Percentiles rank a stretch among this genome's conserved stretches.
Conservation (phyloP, 306 rosid species). For the Erythrophleum fordii region DNA sequence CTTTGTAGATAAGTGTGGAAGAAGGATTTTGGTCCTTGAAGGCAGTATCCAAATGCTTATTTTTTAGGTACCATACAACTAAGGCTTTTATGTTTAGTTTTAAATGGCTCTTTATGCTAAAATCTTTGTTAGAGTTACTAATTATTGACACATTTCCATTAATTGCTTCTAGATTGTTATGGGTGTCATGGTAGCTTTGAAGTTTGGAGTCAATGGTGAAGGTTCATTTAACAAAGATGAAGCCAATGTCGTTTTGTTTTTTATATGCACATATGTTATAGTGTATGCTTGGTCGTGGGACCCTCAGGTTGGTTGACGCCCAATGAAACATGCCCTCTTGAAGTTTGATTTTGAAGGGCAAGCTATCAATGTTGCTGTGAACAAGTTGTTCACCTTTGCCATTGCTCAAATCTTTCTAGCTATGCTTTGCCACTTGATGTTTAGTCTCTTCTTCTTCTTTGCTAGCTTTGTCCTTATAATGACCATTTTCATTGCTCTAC, state of each 20-base stretch:
- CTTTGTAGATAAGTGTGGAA: constrained; percentile 26
- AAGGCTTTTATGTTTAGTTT: too few species aligned
- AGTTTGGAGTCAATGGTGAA: constrained; percentile 47
- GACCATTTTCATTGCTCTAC: constrained; percentile 45
- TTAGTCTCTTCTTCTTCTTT: constrained; percentile 61
- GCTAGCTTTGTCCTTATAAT: constrained; percentile 46
- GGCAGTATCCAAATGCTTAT: constrained; percentile 35
- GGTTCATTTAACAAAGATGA: constrained; percentile 37
- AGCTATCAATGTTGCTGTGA: constrained; percentile 56
- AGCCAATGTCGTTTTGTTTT: constrained; percentile 41
- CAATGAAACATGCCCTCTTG: constrained; percentile 62
- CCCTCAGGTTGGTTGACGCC: constrained; percentile 72
- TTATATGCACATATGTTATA: constrained; percentile 59
- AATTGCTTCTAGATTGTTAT: constrained; percentile 22
- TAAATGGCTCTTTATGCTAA: too few species aligned
- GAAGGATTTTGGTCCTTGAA: constrained; percentile 27
- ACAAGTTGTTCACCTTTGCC: constrained; percentile 58
- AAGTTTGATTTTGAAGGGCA: constrained; percentile 61
- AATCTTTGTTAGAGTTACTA: not conserved
- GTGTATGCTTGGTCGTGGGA: constrained; percentile 75
- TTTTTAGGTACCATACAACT: constrained; percentile 3
- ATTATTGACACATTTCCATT: not conserved
- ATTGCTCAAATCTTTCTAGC: too few species aligned
- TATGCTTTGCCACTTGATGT: constrained; percentile 64
- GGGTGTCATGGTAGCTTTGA: constrained; percentile 41